These are phyloP conservation scores for Cymbidium sinense DNA, from an alignment of 106 monocot genomes.

Conservation along the genomic window DNA sequence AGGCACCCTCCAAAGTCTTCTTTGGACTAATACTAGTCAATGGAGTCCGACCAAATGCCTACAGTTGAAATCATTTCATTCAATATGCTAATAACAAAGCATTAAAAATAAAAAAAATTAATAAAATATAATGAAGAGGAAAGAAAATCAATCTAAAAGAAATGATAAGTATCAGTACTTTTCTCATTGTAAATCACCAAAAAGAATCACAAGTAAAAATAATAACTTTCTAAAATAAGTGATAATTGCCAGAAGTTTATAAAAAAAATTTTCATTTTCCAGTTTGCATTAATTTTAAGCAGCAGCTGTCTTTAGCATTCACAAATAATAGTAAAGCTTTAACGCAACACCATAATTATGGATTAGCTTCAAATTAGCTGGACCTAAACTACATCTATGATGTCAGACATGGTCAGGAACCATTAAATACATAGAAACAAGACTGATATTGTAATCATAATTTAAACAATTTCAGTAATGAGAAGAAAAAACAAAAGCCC, in stretches of 20 bases:
- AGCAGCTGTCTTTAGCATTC: too few relatives aligned
- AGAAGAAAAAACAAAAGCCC: not conserved
- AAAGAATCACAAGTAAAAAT: not conserved
- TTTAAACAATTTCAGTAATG: not conserved
- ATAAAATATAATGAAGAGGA: not conserved
- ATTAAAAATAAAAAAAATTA: not conserved
- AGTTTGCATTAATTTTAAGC: too few relatives aligned
- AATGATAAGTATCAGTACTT: not conserved
- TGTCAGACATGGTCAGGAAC: not conserved
- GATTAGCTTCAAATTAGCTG: not conserved
- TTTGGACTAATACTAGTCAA: conserved; percentile 89
- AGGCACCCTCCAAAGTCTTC: conserved; percentile 90
- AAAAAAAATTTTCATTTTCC: too few relatives aligned
- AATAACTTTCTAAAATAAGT: too few relatives aligned
- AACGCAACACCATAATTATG: not conserved
- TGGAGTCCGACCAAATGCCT: conserved; percentile 95
- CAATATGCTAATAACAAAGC: conserved; percentile 1
- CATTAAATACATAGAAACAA: not conserved
- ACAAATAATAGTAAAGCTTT: too few relatives aligned
- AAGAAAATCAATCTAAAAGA: not conserved
- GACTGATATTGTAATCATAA: not conserved
- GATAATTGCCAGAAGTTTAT: too few relatives aligned
- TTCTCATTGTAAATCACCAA: not conserved
- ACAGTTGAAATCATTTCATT: not conserved
- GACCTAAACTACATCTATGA: not conserved